Evolutionary conservation across 1,139 yeast genomes (phyloP), one percentile per base, ranked within the genome.

Genomic region (Taphrina flavorubra): DNA sequence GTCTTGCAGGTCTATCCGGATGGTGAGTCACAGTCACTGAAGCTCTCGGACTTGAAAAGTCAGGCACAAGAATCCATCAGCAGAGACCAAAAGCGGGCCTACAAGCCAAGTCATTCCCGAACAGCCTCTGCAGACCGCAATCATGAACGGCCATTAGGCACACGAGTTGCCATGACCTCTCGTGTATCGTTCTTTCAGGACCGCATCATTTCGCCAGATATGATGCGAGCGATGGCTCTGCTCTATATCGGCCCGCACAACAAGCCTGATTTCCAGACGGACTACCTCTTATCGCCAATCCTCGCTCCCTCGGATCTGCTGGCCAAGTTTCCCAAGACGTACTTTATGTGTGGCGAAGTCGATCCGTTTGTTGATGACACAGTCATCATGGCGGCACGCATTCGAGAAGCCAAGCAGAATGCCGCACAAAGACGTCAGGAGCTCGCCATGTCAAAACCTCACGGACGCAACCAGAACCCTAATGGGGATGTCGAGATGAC

Each of bases 351-450:
- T 56, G 76, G 76, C 34, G 76, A 74, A 63, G 75, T 73, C 25
- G 76, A 74, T 71, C 76, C 76, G 6, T 65, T 74, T 16, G 76
- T 74, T 44, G 74, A 71, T 13, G 68, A 67, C 51, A 67, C 70
- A 6, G 68, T 74, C 40, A 56, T 74, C 6, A 74, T 74, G 64
- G 79, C 79, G 39, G 79, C 75, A 1, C 81, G 82, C 68, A 74
- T 82, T 70, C 73, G 75, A 62, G 77, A 76, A 55, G 81, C 81
- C 67, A 84, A 83, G 6, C 67, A 65, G 7, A 44, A 67, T 16
- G 72, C 74, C n/a, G 49, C 51, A 40, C 56, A 67, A 36, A 63
- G 73, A 16, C 55, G 70, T 13, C 64, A 63, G 11, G 72, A 69
- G 18, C 51, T 69, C 16, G 68, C 72, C 18, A 69, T 71, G 72